Conservation (phyloP, 2,329 filamentous ascomycete genomes). For the Colletotrichum cordylinicola region DNA sequence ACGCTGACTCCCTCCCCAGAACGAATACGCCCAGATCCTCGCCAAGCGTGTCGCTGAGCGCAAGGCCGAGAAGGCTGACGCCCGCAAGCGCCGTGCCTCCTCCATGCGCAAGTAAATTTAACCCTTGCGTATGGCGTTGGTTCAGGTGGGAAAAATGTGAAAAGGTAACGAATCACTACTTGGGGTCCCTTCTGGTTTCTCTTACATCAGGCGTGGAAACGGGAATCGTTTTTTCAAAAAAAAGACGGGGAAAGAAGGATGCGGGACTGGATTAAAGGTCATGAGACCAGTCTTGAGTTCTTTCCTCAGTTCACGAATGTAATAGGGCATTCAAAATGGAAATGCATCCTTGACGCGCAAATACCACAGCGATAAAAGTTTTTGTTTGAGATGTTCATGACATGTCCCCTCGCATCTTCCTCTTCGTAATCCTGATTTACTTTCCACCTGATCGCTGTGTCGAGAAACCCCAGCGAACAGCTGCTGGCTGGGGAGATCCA, state of each 20-base stretch:
- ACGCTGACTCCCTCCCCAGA: slow-evolving; percentile 61
- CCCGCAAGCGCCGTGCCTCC: slow-evolving; percentile 95
- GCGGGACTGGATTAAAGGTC: neutral
- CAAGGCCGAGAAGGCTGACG: slow-evolving; percentile 91
- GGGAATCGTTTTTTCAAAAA: slow-evolving; percentile 30
- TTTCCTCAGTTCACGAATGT: slow-evolving; percentile 35
- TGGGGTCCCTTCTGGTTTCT: slow-evolving; percentile 42
- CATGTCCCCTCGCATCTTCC: neutral
- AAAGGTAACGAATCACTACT: slow-evolving; percentile 22
- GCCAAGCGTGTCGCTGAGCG: slow-evolving; percentile 97
- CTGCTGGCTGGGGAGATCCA: neutral
- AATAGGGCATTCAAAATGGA: slow-evolving; percentile 40
- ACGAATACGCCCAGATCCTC: slow-evolving; percentile 95
- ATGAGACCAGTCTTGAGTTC: slow-evolving; percentile 8
- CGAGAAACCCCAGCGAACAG: neutral
- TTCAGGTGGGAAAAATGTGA: slow-evolving; percentile 29
- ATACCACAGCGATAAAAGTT: slow-evolving; percentile 20
- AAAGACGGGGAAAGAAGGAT: neutral
- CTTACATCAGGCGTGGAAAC: slow-evolving; percentile 45
- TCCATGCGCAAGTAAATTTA: slow-evolving; percentile 85
- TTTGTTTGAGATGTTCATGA: neutral
- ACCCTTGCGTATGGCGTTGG: slow-evolving; percentile 19
- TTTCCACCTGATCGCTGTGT: neutral
- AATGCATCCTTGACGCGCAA: slow-evolving; percentile 33
- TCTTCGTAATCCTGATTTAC: neutral